Evolutionary conservation across 495 filamentous ascomycete genomes (phyloP).

Genomic region (Talaromyces proteolyticus): DNA sequence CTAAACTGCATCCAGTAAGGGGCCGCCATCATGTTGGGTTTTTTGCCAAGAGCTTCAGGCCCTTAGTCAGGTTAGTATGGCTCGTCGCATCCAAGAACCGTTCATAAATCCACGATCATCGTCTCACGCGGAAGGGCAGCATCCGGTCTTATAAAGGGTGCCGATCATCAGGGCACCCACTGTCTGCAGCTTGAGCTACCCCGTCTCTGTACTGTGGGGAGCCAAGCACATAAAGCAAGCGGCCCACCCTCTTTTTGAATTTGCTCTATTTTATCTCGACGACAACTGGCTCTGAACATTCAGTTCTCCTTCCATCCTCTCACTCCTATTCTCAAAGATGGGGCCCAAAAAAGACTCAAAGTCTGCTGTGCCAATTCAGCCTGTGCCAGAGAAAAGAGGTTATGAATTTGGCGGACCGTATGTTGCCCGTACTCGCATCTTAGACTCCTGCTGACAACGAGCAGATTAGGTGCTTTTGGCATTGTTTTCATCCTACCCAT

Average conservation of each 20-base stretch:
- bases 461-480: conserved; percentile 67
- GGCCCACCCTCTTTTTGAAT: not conserved
- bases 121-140: conserved; percentile 1
- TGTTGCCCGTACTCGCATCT: conserved; percentile 31
- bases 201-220: not conserved
- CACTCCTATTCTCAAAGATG: not conserved
- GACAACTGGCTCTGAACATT: not conserved
- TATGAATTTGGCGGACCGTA: conserved; percentile 91
- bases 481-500: conserved; percentile 74
- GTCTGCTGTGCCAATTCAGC: conserved; percentile 9
- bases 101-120: not conserved
- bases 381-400: conserved; percentile 44
- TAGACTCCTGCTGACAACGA: conserved; percentile 13
- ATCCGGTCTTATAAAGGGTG: conserved; percentile 1
- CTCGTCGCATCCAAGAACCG: not conserved
- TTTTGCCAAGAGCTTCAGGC: not conserved
- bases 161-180: too few species aligned
- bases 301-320: not conserved
- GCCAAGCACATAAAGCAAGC: not conserved
- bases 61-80: not conserved
- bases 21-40: not conserved
- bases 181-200: not conserved
- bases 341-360: conserved; percentile 5
- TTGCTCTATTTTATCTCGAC: not conserved
- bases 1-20: not conserved